Evolutionary conservation across 805 yeast genomes (phyloP).

Genomic region (Hanseniaspora vineae): DNA sequence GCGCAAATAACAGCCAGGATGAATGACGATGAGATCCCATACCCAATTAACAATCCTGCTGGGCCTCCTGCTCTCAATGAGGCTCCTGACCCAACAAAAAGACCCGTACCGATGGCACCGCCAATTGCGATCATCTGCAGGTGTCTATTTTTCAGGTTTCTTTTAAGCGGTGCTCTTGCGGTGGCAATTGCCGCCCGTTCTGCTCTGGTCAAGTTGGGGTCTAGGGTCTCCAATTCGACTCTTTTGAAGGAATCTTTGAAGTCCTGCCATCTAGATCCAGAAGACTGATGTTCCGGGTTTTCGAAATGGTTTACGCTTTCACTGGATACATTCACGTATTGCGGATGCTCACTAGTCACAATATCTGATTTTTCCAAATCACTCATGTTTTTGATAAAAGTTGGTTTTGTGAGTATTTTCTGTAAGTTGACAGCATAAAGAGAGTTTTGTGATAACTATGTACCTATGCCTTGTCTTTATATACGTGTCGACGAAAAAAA

Average conservation of each 20-base stretch:
- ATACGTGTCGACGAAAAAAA: no score
- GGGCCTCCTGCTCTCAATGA: conserved; percentile 57
- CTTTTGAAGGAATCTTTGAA: conserved; percentile 39
- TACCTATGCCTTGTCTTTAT: no score
- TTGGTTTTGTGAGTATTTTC: no score
- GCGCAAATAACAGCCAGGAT: conserved; percentile 49
- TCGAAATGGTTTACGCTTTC: no score
- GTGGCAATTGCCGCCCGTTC: conserved; percentile 33
- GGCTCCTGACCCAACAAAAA: conserved; percentile 59
- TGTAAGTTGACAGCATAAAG: no score
- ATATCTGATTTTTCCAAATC: no score
- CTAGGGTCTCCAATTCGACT: conserved; percentile 24
- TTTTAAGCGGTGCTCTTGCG: conserved; percentile 45
- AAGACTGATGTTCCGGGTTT: conserved; percentile 33
- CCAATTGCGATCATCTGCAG: conserved; percentile 59
- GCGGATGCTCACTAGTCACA: no score
- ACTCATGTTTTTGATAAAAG: no score
- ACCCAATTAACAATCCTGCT: conserved; percentile 44
- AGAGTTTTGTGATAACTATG: no score
- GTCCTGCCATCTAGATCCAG: conserved; percentile 22
- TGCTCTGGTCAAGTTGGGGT: conserved; percentile 27
- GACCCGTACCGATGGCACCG: conserved; percentile 64
- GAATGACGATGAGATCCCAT: conserved; percentile 41
- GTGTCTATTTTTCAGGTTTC: conserved; percentile 39
- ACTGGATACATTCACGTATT: no score